These are phyloP conservation scores for Colletotrichum tofieldiae DNA, from an alignment of 2,329 filamentous ascomycete genomes.

Conservation along the genomic window DNA sequence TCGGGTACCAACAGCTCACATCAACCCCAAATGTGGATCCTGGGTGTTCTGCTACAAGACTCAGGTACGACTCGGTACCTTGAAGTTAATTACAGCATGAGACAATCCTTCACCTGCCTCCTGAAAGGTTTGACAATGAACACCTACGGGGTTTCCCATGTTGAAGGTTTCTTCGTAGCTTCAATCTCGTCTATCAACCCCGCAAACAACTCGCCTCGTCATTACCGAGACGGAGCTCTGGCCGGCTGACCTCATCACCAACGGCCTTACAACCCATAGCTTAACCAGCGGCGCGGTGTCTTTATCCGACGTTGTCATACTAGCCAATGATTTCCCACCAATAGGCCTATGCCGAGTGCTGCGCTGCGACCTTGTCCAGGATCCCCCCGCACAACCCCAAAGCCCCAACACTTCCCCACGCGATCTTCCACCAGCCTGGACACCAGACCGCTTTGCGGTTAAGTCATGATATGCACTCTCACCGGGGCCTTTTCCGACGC, in stretches of 20 bases:
- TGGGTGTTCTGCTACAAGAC: too few species aligned
- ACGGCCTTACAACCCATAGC: not conserved
- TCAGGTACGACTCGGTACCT: too few species aligned
- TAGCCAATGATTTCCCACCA: slow-evolving; percentile 35
- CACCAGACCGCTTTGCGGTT: slow-evolving; percentile 27
- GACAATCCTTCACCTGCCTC: too few species aligned
- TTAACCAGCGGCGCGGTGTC: slow-evolving; percentile 21
- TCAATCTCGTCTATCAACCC: slow-evolving; percentile 53
- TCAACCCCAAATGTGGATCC: too few species aligned
- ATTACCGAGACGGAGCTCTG: not conserved
- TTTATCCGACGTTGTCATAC: slow-evolving; percentile 31
- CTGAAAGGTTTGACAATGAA: not conserved
- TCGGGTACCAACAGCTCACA: too few species aligned
- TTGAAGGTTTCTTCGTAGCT: not conserved
- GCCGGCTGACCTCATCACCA: not conserved
- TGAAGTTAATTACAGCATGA: too few species aligned
- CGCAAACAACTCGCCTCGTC: not conserved
- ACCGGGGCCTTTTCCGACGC: slow-evolving; percentile 23
- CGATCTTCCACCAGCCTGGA: slow-evolving; percentile 23
- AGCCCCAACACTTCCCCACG: slow-evolving; percentile 27
- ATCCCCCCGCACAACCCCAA: slow-evolving; percentile 31
- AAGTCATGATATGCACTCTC: not conserved
- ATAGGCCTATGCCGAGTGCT: slow-evolving; percentile 29
- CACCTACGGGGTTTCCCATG: not conserved
- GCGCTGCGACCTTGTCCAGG: slow-evolving; percentile 29